Base-by-base conservation (phyloP, 2,329 filamentous ascomycete genomes). In the Cordyceps farinosa region DNA sequence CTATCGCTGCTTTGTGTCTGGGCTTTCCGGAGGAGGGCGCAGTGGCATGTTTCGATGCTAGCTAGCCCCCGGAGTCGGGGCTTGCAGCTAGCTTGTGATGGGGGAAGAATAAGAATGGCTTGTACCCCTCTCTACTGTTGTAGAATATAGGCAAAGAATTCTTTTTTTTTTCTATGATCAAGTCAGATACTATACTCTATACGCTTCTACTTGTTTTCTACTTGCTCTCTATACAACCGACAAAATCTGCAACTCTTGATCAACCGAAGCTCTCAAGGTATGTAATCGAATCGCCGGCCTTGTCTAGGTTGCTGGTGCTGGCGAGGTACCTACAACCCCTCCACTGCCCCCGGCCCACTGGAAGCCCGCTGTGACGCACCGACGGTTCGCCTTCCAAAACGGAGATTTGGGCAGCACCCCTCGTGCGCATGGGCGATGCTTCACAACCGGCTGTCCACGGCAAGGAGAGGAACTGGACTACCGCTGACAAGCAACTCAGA, bases 331-430 rank as follows among this genome's bases (percentile, higher is more conserved):
- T 22, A 22, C 38, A 2, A 30, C 30, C 32, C 55, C 42, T 27
- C 45, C 27, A 40, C 44, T 38, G n/a, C 45, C 27, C 48, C 45
- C 54, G 56, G 56, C 45, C 56, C 56, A 59, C 56, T 59, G 45
- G 56, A 50, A 59, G 56, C 36, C 30, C 45, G 53, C 36, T 27
- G 17, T 47, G n/a, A 9, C 34, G 40, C 42, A 17, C 53, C 53
- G 40, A 56, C 53, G 29, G 22, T 22, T 44, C 29, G 53, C 30
- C 53, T 45, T 45, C 53, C 50, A 52, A 22, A 22, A 42, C 36
- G 29, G 54, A 57, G 54, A 47, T 47, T 57, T 57, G 9, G 54
- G 17, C 15, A 52, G 30, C 15, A 36, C 29, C 38, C 52, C 54
- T 55, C 27, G 51, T 54, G 52, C 36, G 38, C 27, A 29, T 4